Evolutionary conservation across 2,329 filamentous ascomycete species (phyloP).

Genomic region (Aspergillus eucalypticola): DNA sequence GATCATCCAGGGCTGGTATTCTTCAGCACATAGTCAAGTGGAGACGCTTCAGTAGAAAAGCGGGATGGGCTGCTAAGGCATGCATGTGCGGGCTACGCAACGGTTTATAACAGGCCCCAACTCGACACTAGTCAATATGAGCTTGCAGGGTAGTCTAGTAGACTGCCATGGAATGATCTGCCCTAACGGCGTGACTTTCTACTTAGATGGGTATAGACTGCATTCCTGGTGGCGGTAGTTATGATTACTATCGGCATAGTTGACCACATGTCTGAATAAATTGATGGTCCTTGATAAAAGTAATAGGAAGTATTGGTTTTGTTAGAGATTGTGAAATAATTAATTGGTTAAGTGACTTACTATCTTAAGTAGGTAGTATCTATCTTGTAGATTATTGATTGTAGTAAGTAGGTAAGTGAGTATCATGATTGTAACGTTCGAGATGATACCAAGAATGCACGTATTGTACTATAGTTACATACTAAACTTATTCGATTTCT

Average conservation of each 20-base stretch:
- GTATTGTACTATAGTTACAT: background rate
- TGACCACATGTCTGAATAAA: too few species aligned
- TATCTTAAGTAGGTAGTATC: background rate
- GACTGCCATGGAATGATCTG: background rate
- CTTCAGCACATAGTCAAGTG: background rate
- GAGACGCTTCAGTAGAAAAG: background rate
- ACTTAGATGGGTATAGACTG: background rate
- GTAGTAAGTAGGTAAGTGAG: background rate
- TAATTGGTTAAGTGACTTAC: too few species aligned
- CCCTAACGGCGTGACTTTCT: background rate
- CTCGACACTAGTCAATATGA: too few species aligned
- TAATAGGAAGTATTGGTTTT: too few species aligned
- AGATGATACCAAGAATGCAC: background rate
- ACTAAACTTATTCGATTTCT: background rate
- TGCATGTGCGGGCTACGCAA: background rate
- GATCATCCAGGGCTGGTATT: background rate
- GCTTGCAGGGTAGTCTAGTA: too few species aligned
- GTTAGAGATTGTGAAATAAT: too few species aligned
- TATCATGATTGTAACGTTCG: background rate
- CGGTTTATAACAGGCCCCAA: background rate
- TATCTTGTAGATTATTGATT: background rate
- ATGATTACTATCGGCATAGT: too few species aligned
- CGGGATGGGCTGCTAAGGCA: background rate
- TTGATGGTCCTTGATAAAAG: too few species aligned
- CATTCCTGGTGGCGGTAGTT: background rate